These are phyloP conservation scores for Crepidotus variabilis DNA, from an alignment of 768 basidiomycete genomes.

Conservation along the genomic window DNA sequence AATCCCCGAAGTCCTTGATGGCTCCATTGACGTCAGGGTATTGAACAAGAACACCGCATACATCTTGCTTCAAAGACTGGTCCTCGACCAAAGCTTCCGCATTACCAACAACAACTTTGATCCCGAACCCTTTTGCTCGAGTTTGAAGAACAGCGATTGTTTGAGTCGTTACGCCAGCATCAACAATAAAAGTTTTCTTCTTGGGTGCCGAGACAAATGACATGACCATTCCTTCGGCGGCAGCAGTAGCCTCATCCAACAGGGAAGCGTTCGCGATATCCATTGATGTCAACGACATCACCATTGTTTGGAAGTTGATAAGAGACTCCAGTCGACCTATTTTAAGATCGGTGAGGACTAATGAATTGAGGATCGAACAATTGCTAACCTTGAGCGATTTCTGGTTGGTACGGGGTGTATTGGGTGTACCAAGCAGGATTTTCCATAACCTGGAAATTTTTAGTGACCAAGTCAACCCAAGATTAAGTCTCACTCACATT, in stretches of 20 bases:
- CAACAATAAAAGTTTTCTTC: constrained; percentile 82
- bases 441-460: constrained; percentile 64
- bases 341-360: neutral
- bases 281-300: constrained; percentile 90
- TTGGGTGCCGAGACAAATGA: constrained; percentile 63
- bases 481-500: constrained; percentile 48
- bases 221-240: constrained; percentile 97
- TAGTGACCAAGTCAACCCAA: neutral
- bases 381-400: constrained; percentile 88
- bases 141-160: constrained; percentile 87
- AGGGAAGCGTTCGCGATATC: constrained; percentile 96
- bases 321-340: constrained; percentile 92
- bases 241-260: constrained; percentile 92
- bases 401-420: constrained; percentile 94
- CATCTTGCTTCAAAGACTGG: constrained; percentile 48
- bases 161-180: constrained; percentile 79
- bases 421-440: constrained; percentile 99
- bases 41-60: constrained; percentile 89
- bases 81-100: constrained; percentile 47
- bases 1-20: constrained; percentile 65
- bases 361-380: constrained; percentile 7
- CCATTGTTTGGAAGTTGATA: constrained; percentile 96
- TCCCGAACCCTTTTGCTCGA: constrained; percentile 91
- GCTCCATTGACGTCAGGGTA: constrained; percentile 91
- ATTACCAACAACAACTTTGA: constrained; percentile 73